These are phyloP conservation scores for Fusarium metavorans DNA, from an alignment of 2,329 filamentous ascomycete species.

Conservation along the genomic window DNA sequence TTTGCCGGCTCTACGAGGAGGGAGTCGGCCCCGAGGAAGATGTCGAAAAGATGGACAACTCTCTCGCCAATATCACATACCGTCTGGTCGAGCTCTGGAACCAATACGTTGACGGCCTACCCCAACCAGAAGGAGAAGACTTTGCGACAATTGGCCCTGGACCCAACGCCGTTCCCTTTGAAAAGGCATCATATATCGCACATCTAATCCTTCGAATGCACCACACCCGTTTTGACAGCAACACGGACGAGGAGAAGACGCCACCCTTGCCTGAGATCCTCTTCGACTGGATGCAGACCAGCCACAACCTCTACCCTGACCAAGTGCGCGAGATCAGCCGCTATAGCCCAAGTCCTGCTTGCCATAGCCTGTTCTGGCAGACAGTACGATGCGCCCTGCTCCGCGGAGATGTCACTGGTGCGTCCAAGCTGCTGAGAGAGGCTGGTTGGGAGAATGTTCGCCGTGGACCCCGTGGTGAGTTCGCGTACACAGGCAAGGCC, in stretches of 20 bases:
- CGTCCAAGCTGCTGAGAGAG: constrained; percentile 75
- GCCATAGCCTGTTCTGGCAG: constrained; percentile 86
- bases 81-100: constrained; percentile 69
- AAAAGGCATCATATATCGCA: constrained; percentile 84
- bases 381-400: constrained; percentile 79
- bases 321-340: constrained; percentile 75
- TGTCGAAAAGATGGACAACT: constrained; percentile 66
- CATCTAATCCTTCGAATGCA: constrained; percentile 83
- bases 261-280: constrained; percentile 80
- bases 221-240: constrained; percentile 67
- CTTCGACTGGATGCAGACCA: constrained; percentile 83
- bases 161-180: constrained; percentile 70
- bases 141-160: constrained; percentile 74
- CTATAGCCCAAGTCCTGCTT: constrained; percentile 78
- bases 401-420: constrained; percentile 78
- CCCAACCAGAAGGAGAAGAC: constrained; percentile 64
- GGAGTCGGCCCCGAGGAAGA: constrained; percentile 69
- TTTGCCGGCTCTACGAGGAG: constrained; percentile 74
- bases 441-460: constrained; percentile 84
- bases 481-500: constrained; percentile 79
- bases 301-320: constrained; percentile 78
- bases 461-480: constrained; percentile 72
- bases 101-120: constrained; percentile 62
- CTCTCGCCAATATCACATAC: constrained; percentile 65
- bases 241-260: constrained; percentile 53